phyloP scores from a whole-genome alignment of 2,329 filamentous ascomycete genomes.

The Biscogniauxia marginata region DNA sequence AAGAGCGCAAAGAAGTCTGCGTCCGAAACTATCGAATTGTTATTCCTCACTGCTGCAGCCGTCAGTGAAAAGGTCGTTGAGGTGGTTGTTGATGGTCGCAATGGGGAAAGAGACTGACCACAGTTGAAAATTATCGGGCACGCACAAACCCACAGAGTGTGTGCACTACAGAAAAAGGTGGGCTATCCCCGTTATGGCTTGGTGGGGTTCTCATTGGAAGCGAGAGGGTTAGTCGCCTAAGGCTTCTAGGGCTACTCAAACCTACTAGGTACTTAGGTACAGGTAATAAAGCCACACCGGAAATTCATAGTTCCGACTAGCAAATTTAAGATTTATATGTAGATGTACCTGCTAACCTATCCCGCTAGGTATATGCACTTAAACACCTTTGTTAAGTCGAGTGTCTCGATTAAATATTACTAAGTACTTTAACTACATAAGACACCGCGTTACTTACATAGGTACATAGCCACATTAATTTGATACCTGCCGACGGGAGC shows the following conservation, averaged over 20 bases:
- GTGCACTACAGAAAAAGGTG: constrained; percentile 17
- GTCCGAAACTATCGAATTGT: constrained; percentile 24
- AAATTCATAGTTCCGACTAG: no score
- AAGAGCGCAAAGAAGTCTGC: constrained; percentile 29
- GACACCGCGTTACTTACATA: no score
- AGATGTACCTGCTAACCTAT: not conserved
- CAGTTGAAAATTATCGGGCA: constrained; percentile 32
- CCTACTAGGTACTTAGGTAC: constrained; percentile 15
- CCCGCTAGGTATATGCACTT: no score
- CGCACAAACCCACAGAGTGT: constrained; percentile 28
- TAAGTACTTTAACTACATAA: no score
- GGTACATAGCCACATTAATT: no score
- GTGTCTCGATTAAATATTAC: no score
- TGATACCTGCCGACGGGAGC: no score
- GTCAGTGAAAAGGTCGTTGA: constrained; percentile 29
- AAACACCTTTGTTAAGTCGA: no score
- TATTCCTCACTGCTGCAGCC: constrained; percentile 28
- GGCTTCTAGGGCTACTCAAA: constrained; percentile 29
- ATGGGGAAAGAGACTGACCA: constrained; percentile 22
- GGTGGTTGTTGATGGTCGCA: constrained; percentile 30
- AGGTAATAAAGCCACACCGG: no score
- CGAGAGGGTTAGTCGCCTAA: constrained; percentile 29
- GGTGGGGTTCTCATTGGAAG: constrained; percentile 26
- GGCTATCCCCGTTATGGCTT: constrained; percentile 22
- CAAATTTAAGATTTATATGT: no score